These are phyloP conservation scores for Talaromyces marneffei DNA, from an alignment of 2,329 filamentous ascomycete species.

Conservation along the genomic window DNA sequence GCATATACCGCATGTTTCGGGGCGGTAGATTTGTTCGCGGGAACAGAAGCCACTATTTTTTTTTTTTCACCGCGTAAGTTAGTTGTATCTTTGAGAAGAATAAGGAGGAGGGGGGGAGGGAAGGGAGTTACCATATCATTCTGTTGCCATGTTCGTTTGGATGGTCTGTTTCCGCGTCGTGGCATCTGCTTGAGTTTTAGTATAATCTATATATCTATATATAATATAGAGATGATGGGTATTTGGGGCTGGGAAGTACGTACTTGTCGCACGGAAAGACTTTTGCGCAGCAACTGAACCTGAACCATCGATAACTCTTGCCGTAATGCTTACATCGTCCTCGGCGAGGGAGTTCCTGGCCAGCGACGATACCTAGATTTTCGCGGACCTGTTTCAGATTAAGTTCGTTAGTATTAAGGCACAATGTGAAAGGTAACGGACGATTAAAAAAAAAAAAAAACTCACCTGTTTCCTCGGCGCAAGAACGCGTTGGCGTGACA, in stretches of 20 bases:
- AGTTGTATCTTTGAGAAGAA: background rate
- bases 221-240: too few species aligned
- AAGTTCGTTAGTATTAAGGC: background rate
- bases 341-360: slow-evolving; percentile 48
- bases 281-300: slow-evolving; percentile 53
- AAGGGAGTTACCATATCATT: slow-evolving; percentile 62
- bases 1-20: slow-evolving; percentile 70
- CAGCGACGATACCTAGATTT: slow-evolving; percentile 50
- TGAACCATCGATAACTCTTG: slow-evolving; percentile 54
- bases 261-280: slow-evolving; percentile 55
- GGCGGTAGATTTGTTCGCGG: slow-evolving; percentile 71
- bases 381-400: slow-evolving; percentile 29
- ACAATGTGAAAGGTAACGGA: too few species aligned
- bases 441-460: too few species aligned
- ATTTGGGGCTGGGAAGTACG: slow-evolving; percentile 14
- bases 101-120: background rate
- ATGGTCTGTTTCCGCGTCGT: slow-evolving; percentile 66
- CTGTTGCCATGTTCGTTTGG: slow-evolving; percentile 73
- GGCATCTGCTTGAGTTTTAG: slow-evolving; percentile 50
- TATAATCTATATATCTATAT: too few species aligned
- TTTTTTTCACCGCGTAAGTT: background rate
- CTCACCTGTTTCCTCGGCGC: slow-evolving; percentile 14
- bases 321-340: slow-evolving; percentile 51
- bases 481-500: slow-evolving; percentile 9
- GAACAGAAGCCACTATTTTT: slow-evolving; percentile 65